Evolutionary conservation across 345 rosid genomes (phyloP).

Genomic region (Fremontodendron californicum): DNA sequence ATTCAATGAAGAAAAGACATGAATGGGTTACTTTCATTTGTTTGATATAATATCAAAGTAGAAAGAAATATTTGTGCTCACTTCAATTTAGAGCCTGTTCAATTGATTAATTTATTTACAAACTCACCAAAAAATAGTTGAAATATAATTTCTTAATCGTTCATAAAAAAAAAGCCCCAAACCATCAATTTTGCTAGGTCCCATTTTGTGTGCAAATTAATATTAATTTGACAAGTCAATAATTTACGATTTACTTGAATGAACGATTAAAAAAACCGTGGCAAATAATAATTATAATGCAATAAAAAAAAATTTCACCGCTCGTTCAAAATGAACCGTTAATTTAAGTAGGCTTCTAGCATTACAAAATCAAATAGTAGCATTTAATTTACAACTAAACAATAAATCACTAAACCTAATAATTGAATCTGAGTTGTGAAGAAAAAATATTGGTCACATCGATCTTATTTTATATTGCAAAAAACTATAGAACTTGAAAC

Average conservation of each 20-base stretch:
- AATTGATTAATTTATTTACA: neutral
- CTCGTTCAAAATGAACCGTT: too few species aligned
- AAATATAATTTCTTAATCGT: neutral
- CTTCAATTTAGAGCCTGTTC: neutral
- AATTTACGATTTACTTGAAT: too few species aligned
- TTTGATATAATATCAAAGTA: neutral
- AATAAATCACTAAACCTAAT: neutral
- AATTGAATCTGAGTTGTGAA: too few species aligned
- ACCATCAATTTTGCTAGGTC: neutral
- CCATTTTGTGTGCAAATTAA: neutral
- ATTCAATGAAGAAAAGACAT: neutral
- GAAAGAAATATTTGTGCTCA: neutral
- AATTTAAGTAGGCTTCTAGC: too few species aligned
- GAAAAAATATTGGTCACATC: too few species aligned
- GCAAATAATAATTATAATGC: too few species aligned
- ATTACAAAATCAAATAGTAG: neutral
- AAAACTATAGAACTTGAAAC: too few species aligned
- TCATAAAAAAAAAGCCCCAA: neutral
- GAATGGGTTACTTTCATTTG: slow-evolving; percentile 1
- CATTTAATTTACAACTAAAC: neutral
- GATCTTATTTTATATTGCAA: too few species aligned
- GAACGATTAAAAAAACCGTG: too few species aligned
- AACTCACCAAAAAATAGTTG: neutral
- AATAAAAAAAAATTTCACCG: too few species aligned
- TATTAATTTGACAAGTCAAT: neutral